Percentiles rank a stretch among this genome's conserved stretches.
These are phyloP conservation scores for Lantana camara DNA, from an alignment of 257 asterid species.

Conservation along the genomic window DNA sequence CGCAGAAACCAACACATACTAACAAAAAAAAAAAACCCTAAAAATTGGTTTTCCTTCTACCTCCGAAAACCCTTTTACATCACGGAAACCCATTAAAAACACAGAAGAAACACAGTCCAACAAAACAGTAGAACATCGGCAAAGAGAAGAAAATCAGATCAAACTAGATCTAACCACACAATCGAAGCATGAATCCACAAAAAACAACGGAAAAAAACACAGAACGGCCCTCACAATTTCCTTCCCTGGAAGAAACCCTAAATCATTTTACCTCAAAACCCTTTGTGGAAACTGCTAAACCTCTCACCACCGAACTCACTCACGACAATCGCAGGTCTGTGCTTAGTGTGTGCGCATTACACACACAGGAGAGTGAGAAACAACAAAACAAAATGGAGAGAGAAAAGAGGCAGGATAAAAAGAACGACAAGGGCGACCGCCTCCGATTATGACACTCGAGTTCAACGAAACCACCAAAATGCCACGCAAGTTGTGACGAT, in stretches of 20 bases:
- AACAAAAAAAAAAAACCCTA: no score
- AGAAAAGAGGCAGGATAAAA: not conserved
- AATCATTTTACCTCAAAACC: slow-evolving; percentile 1
- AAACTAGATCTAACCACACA: not conserved
- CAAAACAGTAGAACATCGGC: not conserved
- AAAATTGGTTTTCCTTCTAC: no score
- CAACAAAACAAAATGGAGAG: slow-evolving; percentile 5
- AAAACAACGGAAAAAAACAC: not conserved
- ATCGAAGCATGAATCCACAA: no score
- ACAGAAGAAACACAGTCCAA: not conserved
- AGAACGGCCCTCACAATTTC: not conserved
- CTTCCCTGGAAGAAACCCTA: not conserved
- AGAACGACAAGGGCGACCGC: not conserved
- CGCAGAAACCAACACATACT: not conserved
- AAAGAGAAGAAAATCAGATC: slow-evolving; percentile 9
- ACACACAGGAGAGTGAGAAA: slow-evolving; percentile 8
- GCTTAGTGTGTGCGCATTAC: slow-evolving; percentile 16
- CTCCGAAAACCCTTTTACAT: no score
- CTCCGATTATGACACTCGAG: not conserved
- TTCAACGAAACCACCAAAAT: not conserved
- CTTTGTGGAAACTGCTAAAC: not conserved
- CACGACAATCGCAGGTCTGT: not conserved
- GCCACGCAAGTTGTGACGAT: not conserved
- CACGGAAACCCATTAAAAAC: not conserved
- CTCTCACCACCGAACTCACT: not conserved